phyloP scores from a whole-genome alignment of 192 early-diverging fungal genomes.

The Dissophora ornata region DNA sequence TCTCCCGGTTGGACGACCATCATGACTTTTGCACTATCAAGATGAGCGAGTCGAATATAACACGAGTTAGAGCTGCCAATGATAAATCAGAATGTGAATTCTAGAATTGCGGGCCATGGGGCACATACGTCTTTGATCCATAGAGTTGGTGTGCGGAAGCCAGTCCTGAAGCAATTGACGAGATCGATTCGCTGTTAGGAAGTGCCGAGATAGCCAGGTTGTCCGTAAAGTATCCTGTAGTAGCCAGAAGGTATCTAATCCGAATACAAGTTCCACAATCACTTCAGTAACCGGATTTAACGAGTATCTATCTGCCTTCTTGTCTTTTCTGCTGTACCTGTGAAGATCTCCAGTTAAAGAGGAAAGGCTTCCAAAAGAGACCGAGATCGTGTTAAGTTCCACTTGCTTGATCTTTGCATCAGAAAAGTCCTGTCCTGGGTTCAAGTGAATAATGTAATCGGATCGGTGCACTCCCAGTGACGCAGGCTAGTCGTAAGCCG shows the following conservation, averaged over 20 bases:
- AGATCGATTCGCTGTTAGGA: constrained; percentile 76
- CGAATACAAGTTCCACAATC: not conserved
- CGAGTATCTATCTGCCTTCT: not conserved
- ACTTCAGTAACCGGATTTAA: not conserved
- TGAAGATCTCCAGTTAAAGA: constrained; percentile 81
- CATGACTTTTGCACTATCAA: constrained; percentile 74
- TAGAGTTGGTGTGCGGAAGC: constrained; percentile 78
- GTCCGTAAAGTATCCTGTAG: constrained; percentile 57
- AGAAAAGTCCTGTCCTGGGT: constrained; percentile 54
- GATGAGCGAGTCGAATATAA: constrained; percentile 23
- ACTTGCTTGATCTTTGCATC: constrained; percentile 87
- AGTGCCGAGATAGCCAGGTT: constrained; percentile 59
- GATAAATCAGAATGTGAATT: not conserved
- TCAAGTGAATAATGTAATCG: constrained; percentile 90
- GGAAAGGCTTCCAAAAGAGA: constrained; percentile 90
- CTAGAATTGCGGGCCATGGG: not conserved
- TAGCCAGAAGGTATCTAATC: constrained; percentile 60
- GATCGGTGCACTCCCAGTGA: constrained; percentile 90
- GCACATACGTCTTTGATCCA: constrained; percentile 60
- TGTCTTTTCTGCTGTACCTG: constrained; percentile 56
- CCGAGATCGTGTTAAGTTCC: constrained; percentile 95
- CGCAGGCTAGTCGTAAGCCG: constrained; percentile 53
- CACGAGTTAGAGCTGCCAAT: too few relatives aligned
- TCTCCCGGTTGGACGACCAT: constrained; percentile 96
- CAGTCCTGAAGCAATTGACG: constrained; percentile 78